Evolutionary conservation across 2,329 filamentous ascomycete species (phyloP).

Genomic region (Rhytidhysteron rufulum): DNA sequence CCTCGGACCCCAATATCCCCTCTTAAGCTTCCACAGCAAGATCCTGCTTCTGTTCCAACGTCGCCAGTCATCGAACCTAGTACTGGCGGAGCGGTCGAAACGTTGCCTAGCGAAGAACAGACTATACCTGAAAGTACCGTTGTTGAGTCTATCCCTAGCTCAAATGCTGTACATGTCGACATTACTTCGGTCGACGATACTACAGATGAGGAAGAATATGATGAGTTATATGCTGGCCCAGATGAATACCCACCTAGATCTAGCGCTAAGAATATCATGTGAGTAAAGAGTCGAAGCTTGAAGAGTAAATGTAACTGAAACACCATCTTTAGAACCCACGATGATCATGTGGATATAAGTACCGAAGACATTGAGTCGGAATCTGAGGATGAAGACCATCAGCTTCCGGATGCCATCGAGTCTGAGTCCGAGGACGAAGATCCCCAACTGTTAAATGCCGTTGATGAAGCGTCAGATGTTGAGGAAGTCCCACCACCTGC

Average conservation of each 20-base stretch:
- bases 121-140: neutral
- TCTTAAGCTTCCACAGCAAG: too few relatives aligned
- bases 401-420: too few relatives aligned
- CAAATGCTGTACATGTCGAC: neutral
- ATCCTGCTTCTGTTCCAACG: too few relatives aligned
- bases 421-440: neutral
- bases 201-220: neutral
- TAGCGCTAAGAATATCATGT: neutral
- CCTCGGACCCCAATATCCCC: slow-evolving; percentile 26
- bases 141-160: neutral
- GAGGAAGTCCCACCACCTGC: neutral
- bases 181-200: neutral
- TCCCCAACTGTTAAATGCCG: neutral
- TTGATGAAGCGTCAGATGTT: neutral
- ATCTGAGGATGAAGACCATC: slow-evolving; percentile 15
- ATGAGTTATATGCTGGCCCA: neutral
- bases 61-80: too few relatives aligned
- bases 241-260: neutral
- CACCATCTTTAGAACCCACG: neutral
- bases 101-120: neutral
- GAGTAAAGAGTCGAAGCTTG: neutral
- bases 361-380: slow-evolving; percentile 21
- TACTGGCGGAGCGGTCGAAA: slow-evolving; percentile 4
- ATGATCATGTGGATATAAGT: neutral
- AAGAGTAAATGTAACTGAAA: neutral